Base-by-base conservation (phyloP, 495 filamentous ascomycete species). In the Daldinia loculata region DNA sequence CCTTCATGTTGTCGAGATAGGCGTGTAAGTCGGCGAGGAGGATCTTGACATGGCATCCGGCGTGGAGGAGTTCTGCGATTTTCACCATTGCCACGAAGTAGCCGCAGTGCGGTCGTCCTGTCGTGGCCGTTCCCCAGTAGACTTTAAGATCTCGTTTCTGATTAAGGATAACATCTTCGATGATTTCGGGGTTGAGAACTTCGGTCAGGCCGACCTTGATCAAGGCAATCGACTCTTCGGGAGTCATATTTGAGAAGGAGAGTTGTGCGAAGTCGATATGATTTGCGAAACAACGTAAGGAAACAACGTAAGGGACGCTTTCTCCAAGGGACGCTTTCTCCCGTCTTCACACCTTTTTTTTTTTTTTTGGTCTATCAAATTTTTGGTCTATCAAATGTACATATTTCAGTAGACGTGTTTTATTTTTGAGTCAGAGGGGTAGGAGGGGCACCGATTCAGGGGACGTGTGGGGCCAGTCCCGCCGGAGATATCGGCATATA, bases 81-180 rank as follows among this genome's bases (percentile, higher is more conserved):
- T 98, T 98, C 67, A 97, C 82, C 75, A 89, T 89, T 14, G 91
- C 86, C 2, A 95, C 90, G 64, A 95, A 93, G 84, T 98, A 98
- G 43, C 93, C 91, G 71, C 85, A 88, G 71, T 96, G 93, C 12
- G 92, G 93, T 68, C 86, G 81, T 0, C 93, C 94, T 3, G 91
- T 94, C 5, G 93, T 93, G 22, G 92, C 92, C 12, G 92, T 95
- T 56, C 91, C 94, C 93, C 92, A 97, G 87, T 98, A 98, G 74
- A 97, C 86, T 50, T 85, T 86, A 15, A 91, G 86, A 27, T 89
- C 86, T 11, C 89, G 83, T n/a, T 90, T 87, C 77, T 95, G 85
- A 11, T 88, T 87, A 56, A 98, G 80, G 58, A 90, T 83, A 63
- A 69, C 65, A 69, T 87, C 82, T 76, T 95, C 90, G 64, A 98